Evolutionary conservation across 2,329 filamentous ascomycete genomes (phyloP), one percentile per base, ranked within the genome.

Genomic region (Akanthomyces lecanii): DNA sequence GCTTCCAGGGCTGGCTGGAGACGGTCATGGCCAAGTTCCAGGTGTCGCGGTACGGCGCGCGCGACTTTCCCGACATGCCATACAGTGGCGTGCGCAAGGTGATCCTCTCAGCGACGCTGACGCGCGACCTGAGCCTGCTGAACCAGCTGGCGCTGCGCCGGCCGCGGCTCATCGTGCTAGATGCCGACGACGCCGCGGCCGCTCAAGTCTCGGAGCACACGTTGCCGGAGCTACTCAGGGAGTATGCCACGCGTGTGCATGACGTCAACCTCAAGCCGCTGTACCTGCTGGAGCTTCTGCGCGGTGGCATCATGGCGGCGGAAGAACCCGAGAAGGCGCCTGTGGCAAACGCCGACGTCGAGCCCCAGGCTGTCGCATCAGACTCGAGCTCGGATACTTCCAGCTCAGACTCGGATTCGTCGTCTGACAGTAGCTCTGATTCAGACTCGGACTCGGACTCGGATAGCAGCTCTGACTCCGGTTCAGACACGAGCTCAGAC

Each of bases 21-120:
- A 78, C 88, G 0, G 85, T 95, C 7, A 88, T 91, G 71, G 84
- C 87, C 18, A 78, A 79, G 51, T 79, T 91, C 65, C 80, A 81
- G 44, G 74, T 73, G 1, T 73, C 74, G 2, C 79, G 79, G 48
- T 81, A 81, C 67, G 80, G 81, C 28, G 76, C 80, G 2, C 78
- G 84, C 54, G 82, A 85, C 67, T 82, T 83, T 66, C 79, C 79
- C 25, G 79, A 83, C 56, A 79, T 81, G 61, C 79, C 81, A 61
- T 76, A 81, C 48, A 78, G 76, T 5, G 82, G 80, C 18, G 80
- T 95, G 3, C 86, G 88, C 57, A 98, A 97, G 75, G 82, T 97
- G 21, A 84, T 98, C 59, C 82, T 97, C 3, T 97, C 92, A 73
- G 95, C 94, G 6, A 97, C 94, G 0, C 92, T 98, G 86, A 96